Evolutionary conservation across 2,329 filamentous ascomycete genomes (phyloP).

Genomic region (Fusarium beomiforme): DNA sequence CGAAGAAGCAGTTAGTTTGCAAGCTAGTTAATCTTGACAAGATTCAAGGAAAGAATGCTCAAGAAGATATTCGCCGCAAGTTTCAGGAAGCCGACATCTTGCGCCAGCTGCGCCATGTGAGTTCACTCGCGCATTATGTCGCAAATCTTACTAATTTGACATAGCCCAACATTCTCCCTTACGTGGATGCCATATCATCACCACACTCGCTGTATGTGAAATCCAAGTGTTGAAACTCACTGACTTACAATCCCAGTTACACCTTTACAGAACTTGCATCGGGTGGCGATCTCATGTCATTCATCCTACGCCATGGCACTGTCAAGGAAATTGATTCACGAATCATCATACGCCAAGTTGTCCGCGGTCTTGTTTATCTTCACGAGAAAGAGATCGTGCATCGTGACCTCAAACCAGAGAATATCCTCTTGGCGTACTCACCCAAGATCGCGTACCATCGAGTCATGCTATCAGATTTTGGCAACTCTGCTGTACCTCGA

Average conservation of each 20-base stretch:
- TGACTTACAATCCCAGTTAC: conserved; percentile 51
- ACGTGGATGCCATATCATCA: conserved; percentile 62
- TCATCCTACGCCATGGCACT: conserved; percentile 50
- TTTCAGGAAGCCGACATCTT: conserved; percentile 64
- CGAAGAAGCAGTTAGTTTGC: conserved; percentile 72
- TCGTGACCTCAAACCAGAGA: conserved; percentile 65
- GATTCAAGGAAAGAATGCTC: conserved; percentile 39
- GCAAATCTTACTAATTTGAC: conserved; percentile 16
- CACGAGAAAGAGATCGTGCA: conserved; percentile 62
- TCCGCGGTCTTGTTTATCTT: conserved; percentile 58
- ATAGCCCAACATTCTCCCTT: conserved; percentile 65
- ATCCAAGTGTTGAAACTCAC: neutral
- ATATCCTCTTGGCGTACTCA: conserved; percentile 60
- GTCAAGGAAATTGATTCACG: conserved; percentile 55
- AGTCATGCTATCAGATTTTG: conserved; percentile 64
- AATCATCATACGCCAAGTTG: conserved; percentile 59
- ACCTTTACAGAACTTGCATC: conserved; percentile 67
- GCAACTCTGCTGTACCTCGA: conserved; percentile 56
- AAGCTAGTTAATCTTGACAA: conserved; percentile 68
- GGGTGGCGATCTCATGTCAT: conserved; percentile 64
- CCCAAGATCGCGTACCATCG: conserved; percentile 55
- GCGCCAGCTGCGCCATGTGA: conserved; percentile 63
- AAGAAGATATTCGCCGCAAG: conserved; percentile 49
- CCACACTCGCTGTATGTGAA: conserved; percentile 56
- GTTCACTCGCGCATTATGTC: conserved; percentile 27